Base-by-base conservation (phyloP, 208 protist genomes). In the Vickermania ingenoplastis region DNA sequence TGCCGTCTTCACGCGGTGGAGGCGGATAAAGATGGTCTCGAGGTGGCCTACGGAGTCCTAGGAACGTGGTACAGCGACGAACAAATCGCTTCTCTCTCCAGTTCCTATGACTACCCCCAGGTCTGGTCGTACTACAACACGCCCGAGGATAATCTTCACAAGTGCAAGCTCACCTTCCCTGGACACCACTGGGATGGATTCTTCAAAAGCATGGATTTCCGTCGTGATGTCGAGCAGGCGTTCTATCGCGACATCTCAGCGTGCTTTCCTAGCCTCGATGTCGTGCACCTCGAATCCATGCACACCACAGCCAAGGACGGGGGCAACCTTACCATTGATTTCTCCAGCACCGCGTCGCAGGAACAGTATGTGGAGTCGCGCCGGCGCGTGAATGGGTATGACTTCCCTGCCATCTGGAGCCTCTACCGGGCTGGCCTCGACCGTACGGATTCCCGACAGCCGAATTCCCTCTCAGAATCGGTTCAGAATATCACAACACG, bases 141-240 rank as follows among this genome's bases (percentile, higher is more conserved):
- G 36, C 36, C 36, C 11, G 11, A 45, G 36, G 36, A 45, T 45
- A 7, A 45, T 17, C 36, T 45, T 17, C 36, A 45, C 36, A 45
- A 45, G 36, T 45, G 36, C 36, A 45, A 45, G 36, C 36, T 45
- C 36, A 45, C 36, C 36, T 45, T 45, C 36, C 36, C 36, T n/a
- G 36, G 36, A 17, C 11, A 45, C 11, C 36, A 45, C 17, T 45
- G 36, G 36, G 36, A 45, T 45, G 36, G 17, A 7, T 45, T 45
- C 36, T 45, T 45, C 36, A 45, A 45, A 17, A 17, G 17, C 17
- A 17, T 17, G 7, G 11, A 17, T n/a, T 45, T 45, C 36, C 36
- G 36, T 45, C 36, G 17, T 7, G 36, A 7, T 7, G 11, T 45
- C 11, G 36, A 45, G 11, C 7, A 45, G 36, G 36, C 36, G 11